Base-by-base conservation (phyloP, 306 rosid genomes). In the Cicer bijugum region DNA sequence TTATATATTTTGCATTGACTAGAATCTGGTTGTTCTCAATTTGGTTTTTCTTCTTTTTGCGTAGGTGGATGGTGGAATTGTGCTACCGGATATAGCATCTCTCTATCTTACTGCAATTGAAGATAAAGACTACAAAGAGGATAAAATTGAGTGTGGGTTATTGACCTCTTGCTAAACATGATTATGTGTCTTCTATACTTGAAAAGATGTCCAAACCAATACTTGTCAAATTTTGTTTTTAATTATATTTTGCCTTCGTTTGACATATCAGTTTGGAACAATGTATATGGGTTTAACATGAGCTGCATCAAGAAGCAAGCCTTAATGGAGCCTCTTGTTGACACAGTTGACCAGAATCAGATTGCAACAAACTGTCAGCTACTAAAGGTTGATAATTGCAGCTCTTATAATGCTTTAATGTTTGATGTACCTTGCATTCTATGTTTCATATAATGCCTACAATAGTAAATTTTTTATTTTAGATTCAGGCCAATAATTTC, bases 301-400 rank as follows among this genome's bases (percentile, higher is more conserved):
- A 91, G 92, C 83, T 95, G 97, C 93, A 95, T 95, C 81, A 95
- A 91, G 90, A 91, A 85, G 83, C 95, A 91, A 84, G 99, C 99
- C 47, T 81, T 95, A 84, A 86, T 83, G 84, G 99, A 95, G 90
- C 99, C 99, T 69, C 91, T 95, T 79, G 97, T 95, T 76, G 99
- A 95, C 84, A 90, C 88, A 5, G 99, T 95, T 70, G 96, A 91
- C 86, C 94, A 86, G 83, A 91, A 90, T 82, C 97, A 95, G 88
- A 90, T 95, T 75, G 96, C 86, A 71, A 94, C 99, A 7, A 94
- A 88, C 69, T 84, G 96, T 79, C 97, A 89, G 82, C 85, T 89
- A 56, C 97, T 94, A 48, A 94, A 94, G 97, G 99, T 91, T 44
- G 42, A 78, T 62, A 53, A 15, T 37, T 11, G 67, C 44, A n/a